Evolutionary conservation across 495 filamentous ascomycete species (phyloP).

Genomic region (Xylaria flabelliformis): DNA sequence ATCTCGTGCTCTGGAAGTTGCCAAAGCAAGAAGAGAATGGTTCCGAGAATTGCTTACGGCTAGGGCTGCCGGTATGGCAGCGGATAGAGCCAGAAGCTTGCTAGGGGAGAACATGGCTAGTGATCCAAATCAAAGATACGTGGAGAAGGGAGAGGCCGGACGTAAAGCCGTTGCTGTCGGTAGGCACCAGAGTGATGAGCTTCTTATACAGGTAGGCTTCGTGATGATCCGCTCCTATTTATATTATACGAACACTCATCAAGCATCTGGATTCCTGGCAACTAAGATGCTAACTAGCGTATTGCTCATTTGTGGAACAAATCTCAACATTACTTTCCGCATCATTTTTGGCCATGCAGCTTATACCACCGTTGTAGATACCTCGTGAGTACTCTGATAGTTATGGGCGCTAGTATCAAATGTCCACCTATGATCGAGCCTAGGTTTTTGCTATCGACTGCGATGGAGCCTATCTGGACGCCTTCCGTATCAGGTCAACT

Average conservation of each 20-base stretch:
- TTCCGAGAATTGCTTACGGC: background rate
- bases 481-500: background rate
- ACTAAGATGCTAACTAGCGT: background rate
- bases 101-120: slow-evolving; percentile 17
- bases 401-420: background rate
- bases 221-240: background rate
- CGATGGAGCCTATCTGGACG: background rate
- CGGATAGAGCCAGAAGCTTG: slow-evolving; percentile 22
- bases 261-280: background rate
- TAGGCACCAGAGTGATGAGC: background rate
- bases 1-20: no score
- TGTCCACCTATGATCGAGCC: slow-evolving; percentile 9
- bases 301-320: slow-evolving; percentile 22
- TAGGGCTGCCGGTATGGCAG: slow-evolving; percentile 19
- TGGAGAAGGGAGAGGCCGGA: background rate
- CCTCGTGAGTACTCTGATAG: background rate
- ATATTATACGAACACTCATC: background rate
- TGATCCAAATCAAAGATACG: background rate
- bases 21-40: no score
- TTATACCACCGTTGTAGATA: background rate
- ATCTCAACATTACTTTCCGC: slow-evolving; percentile 9
- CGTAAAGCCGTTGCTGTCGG: background rate
- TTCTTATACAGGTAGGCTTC: background rate
- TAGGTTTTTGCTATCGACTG: background rate
- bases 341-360: background rate